A percentile compares a stretch with the other conserved stretches of the same genome.
phyloP scores from a whole-genome alignment of 2,329 filamentous ascomycete genomes.

The Beauveria rudraprayagi region DNA sequence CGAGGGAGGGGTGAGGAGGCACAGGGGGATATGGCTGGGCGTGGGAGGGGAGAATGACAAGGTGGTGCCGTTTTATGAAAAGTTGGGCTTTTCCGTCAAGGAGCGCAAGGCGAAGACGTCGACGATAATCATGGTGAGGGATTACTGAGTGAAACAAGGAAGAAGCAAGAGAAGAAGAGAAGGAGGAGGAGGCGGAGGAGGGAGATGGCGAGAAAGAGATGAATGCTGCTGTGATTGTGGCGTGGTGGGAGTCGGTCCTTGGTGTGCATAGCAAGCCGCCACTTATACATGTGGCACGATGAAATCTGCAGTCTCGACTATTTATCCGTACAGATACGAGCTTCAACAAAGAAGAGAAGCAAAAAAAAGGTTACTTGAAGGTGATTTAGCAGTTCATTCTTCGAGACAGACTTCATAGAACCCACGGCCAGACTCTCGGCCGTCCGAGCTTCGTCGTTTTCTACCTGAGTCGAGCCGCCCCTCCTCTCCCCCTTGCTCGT shows the following conservation, averaged over 20 bases:
- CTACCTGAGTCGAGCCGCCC: background rate
- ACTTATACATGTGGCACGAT: no score
- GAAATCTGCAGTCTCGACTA: no score
- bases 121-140: conserved; percentile 35
- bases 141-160: conserved; percentile 14
- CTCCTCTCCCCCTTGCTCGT: background rate
- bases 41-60: conserved; percentile 37
- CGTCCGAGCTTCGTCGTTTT: background rate
- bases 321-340: no score
- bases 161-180: background rate
- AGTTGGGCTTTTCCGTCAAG: conserved; percentile 34
- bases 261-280: no score
- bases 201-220: background rate
- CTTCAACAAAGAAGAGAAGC: background rate
- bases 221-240: background rate
- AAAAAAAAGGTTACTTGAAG: no score
- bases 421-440: background rate
- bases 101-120: conserved; percentile 27
- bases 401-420: no score
- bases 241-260: no score
- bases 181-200: background rate
- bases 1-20: background rate
- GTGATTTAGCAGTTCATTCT: background rate
- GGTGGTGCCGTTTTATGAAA: conserved; percentile 42
- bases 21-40: conserved; percentile 34